A percentile compares a stretch with the other conserved stretches of the same genome.
Conservation (phyloP, 106 monocot species). For the Hemerocallis citrina region DNA sequence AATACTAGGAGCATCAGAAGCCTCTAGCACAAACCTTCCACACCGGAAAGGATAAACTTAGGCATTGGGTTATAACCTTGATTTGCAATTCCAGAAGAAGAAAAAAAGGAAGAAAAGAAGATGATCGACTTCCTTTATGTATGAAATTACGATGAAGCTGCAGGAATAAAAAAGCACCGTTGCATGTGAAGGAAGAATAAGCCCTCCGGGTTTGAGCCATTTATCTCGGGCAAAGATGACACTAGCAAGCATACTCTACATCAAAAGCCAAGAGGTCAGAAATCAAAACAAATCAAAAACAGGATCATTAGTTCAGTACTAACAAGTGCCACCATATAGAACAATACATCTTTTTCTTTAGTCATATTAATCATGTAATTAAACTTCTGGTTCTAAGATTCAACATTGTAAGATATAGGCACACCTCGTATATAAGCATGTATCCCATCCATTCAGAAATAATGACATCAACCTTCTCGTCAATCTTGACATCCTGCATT, state of each 20-base stretch:
- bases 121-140: not conserved
- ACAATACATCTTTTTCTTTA: not conserved
- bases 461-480: constrained; percentile 97
- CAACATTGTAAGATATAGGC: not conserved
- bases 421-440: constrained; percentile 95
- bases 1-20: no score
- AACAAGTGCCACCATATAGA: not conserved
- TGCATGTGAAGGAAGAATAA: constrained; percentile 98
- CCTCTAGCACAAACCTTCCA: no score
- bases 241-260: constrained; percentile 91
- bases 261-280: not conserved
- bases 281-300: not conserved
- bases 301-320: not conserved
- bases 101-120: no score
- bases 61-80: not conserved
- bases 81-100: not conserved
- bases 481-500: constrained; percentile 75
- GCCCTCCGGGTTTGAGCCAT: constrained; percentile 93
- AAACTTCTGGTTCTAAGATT: not conserved
- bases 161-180: constrained; percentile 33
- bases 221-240: constrained; percentile 88
- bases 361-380: not conserved
- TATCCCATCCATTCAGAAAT: constrained; percentile 99
- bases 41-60: no score
- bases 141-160: not conserved